Percentiles rank a stretch among this genome's conserved stretches.
Conservation (phyloP, 2,329 filamentous ascomycete genomes). For the Epicoccum sorghinum region DNA sequence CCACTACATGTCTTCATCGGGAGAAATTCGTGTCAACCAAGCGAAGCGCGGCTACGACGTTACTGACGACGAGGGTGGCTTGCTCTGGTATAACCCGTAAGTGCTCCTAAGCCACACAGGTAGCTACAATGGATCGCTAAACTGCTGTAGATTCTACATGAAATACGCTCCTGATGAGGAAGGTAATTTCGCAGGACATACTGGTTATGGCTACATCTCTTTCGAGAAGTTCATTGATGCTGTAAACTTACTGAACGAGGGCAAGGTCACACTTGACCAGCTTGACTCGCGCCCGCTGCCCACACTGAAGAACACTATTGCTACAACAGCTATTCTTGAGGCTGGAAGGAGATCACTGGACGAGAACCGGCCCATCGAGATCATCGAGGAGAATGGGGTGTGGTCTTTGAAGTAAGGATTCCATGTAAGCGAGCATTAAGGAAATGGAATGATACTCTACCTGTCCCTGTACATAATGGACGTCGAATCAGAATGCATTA, state of each 20-base stretch:
- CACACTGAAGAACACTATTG: slow-evolving; percentile 86
- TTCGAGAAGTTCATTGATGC: slow-evolving; percentile 97
- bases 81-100: slow-evolving; percentile 86
- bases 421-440: slow-evolving; percentile 1
- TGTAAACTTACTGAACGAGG: slow-evolving; percentile 77
- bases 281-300: slow-evolving; percentile 82
- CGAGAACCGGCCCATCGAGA: slow-evolving; percentile 78
- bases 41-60: slow-evolving; percentile 94
- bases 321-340: slow-evolving; percentile 89
- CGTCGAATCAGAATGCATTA: slow-evolving; percentile 3
- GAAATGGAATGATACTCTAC: slow-evolving; percentile 10
- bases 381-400: slow-evolving; percentile 66
- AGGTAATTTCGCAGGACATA: slow-evolving; percentile 90
- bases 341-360: slow-evolving; percentile 85
- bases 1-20: slow-evolving; percentile 85
- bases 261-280: slow-evolving; percentile 72
- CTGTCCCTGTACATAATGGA: neutral
- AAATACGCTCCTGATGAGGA: slow-evolving; percentile 92
- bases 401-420: slow-evolving; percentile 68
- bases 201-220: slow-evolving; percentile 89
- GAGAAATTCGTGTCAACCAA: slow-evolving; percentile 89
- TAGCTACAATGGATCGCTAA: slow-evolving; percentile 10
- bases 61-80: slow-evolving; percentile 74
- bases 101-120: slow-evolving; percentile 29
- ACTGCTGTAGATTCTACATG: slow-evolving; percentile 76